These are phyloP conservation scores for Graphilbum ipis-grandicollis DNA, from an alignment of 2,329 filamentous ascomycete genomes.

Conservation along the genomic window DNA sequence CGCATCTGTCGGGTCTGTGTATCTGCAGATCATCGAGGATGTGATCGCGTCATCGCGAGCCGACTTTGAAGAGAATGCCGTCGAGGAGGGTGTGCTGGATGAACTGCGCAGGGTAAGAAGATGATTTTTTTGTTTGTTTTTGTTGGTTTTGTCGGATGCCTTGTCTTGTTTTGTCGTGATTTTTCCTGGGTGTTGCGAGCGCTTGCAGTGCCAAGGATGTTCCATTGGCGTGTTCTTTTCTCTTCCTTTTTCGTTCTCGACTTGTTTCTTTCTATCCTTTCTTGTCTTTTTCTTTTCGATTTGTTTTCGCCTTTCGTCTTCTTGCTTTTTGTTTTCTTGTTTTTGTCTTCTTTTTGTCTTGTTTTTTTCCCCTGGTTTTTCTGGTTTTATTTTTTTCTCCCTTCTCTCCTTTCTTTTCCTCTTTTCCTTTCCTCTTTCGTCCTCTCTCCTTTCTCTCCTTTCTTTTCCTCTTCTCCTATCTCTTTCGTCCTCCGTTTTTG, in stretches of 20 bases:
- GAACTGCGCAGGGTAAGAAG: conserved; percentile 70
- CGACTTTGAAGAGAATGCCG: conserved; percentile 92
- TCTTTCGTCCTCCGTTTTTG: conserved; percentile 25
- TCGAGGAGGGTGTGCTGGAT: conserved; percentile 71
- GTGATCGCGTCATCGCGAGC: conserved; percentile 84
- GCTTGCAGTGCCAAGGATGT: too few species aligned
- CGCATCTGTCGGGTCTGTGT: conserved; percentile 54
- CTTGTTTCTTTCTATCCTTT: too few species aligned
- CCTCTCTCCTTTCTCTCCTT: neutral
- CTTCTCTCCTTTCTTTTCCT: too few species aligned
- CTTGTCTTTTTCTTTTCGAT: neutral
- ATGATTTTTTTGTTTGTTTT: neutral
- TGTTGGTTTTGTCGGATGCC: neutral
- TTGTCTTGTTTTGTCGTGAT: neutral
- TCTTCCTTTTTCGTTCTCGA: too few species aligned
- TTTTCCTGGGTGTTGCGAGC: too few species aligned
- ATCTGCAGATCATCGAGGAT: conserved; percentile 61
- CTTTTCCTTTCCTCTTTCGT: neutral
- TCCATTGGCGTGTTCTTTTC: too few species aligned
- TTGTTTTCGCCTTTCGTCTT: neutral
- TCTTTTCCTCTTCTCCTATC: neutral
- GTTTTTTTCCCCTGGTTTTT: too few species aligned
- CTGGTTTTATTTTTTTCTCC: too few species aligned
- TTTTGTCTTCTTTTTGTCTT: neutral
- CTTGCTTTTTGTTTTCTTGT: neutral